Evolutionary conservation across 345 rosid species (phyloP).

Genomic region (Isatis tinctoria): DNA sequence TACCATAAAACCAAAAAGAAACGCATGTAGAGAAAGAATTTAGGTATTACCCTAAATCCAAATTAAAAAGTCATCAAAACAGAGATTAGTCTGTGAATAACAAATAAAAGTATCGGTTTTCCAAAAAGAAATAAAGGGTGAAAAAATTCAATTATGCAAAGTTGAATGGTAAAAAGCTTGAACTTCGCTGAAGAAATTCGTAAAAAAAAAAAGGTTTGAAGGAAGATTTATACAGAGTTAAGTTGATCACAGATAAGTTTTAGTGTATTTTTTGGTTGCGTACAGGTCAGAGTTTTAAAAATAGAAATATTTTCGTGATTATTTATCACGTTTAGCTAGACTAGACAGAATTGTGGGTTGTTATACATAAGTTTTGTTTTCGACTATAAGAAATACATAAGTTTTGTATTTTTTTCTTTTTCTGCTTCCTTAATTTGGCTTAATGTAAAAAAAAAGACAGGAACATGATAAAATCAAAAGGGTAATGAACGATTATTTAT

Average conservation of each 20-base stretch:
- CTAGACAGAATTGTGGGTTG: slow-evolving; percentile 1
- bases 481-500: slow-evolving; percentile 40
- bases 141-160: not conserved
- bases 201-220: not conserved
- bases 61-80: not conserved
- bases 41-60: slow-evolving; percentile 6
- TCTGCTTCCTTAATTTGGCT: not conserved
- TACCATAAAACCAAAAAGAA: not conserved
- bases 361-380: not conserved
- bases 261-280: slow-evolving; percentile 20
- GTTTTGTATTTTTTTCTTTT: not conserved
- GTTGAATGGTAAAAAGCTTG: not conserved
- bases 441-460: slow-evolving; percentile 1
- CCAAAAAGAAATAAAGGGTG: not conserved
- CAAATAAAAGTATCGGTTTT: not conserved
- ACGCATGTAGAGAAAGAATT: not conserved
- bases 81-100: not conserved
- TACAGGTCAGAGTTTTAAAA: slow-evolving; percentile 27
- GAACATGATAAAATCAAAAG: slow-evolving; percentile 24
- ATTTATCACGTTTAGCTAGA: slow-evolving; percentile 19
- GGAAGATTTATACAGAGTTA: slow-evolving; percentile 16
- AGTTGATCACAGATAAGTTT: slow-evolving; percentile 23
- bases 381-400: too few species aligned
- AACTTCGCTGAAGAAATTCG: not conserved
- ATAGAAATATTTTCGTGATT: not conserved